Conservation (phyloP, 805 yeast species). For the Barnettozyma sucrosica region DNA sequence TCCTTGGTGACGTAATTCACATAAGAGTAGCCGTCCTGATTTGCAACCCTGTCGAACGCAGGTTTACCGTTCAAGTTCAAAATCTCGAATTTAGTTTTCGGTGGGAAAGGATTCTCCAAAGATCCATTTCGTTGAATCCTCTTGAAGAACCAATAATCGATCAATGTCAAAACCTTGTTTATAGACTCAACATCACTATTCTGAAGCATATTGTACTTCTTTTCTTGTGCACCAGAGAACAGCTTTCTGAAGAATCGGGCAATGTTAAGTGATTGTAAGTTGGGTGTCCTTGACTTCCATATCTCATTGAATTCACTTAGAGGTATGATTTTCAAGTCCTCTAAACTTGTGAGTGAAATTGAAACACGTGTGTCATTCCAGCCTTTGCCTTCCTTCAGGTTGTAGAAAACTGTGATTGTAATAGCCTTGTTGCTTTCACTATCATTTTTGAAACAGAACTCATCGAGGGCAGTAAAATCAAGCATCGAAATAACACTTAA, state of each 20-base stretch:
- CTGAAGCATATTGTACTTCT: neutral
- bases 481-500: neutral
- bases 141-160: constrained; percentile 9
- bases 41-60: neutral
- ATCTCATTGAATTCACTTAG: constrained; percentile 11
- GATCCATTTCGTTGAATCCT: constrained; percentile 8
- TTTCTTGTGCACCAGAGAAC: neutral
- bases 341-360: constrained; percentile 2
- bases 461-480: neutral
- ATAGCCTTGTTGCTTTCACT: constrained; percentile 5
- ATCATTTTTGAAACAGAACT: constrained; percentile 1
- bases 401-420: constrained; percentile 8
- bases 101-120: constrained; percentile 10
- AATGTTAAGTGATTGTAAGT: constrained; percentile 1
- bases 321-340: constrained; percentile 8
- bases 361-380: constrained; percentile 2
- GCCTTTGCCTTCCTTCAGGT: constrained; percentile 1
- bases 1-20: constrained; percentile 8
- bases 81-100: neutral
- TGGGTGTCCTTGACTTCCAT: constrained; percentile 10
- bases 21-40: constrained; percentile 5
- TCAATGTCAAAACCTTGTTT: constrained; percentile 7
- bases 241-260: constrained; percentile 5
- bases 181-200: neutral
- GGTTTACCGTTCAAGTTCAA: neutral